These are phyloP conservation scores for Fusarium sp. DNA, from an alignment of 2,329 filamentous ascomycete species.

Conservation along the genomic window DNA sequence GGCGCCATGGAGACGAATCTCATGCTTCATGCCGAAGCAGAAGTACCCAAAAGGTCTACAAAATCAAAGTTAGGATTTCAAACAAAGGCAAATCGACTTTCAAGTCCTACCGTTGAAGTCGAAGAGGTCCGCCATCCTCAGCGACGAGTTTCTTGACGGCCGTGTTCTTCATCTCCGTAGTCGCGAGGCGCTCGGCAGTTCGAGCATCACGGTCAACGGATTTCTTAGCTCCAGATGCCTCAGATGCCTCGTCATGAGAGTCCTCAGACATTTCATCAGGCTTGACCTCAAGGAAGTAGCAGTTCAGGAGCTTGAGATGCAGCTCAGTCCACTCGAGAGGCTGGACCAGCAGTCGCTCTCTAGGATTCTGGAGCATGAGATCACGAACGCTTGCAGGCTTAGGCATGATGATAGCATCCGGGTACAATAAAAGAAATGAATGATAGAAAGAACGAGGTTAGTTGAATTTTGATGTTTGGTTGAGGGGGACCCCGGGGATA, in stretches of 20 bases:
- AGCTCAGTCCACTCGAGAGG: constrained; percentile 42
- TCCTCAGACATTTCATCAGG: fast-evolving
- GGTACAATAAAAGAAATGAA: background rate
- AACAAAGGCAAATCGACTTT: fast-evolving
- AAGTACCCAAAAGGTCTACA: constrained; percentile 44
- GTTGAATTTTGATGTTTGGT: background rate
- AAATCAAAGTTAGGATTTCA: background rate
- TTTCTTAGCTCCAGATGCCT: constrained; percentile 8
- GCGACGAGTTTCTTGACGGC: constrained; percentile 38
- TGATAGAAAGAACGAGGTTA: background rate
- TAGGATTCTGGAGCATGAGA: constrained; percentile 43
- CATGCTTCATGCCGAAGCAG: constrained; percentile 37
- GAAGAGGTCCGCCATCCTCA: constrained; percentile 38
- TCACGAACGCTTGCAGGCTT: constrained; percentile 27
- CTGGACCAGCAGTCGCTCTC: constrained; percentile 46
- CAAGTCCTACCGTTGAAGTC: constrained; percentile 33
- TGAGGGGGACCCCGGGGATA: background rate
- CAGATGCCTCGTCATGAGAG: fast-evolving
- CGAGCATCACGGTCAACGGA: constrained; percentile 23
- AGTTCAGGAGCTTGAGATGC: constrained; percentile 40
- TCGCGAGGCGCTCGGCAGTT: constrained; percentile 39
- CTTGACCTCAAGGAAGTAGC: constrained; percentile 23
- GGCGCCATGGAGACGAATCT: constrained; percentile 43
- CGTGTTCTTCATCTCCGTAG: constrained; percentile 41
- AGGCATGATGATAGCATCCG: background rate